Conservation (phyloP, 345 rosid genomes). For the Cardamine resedifolia region DNA sequence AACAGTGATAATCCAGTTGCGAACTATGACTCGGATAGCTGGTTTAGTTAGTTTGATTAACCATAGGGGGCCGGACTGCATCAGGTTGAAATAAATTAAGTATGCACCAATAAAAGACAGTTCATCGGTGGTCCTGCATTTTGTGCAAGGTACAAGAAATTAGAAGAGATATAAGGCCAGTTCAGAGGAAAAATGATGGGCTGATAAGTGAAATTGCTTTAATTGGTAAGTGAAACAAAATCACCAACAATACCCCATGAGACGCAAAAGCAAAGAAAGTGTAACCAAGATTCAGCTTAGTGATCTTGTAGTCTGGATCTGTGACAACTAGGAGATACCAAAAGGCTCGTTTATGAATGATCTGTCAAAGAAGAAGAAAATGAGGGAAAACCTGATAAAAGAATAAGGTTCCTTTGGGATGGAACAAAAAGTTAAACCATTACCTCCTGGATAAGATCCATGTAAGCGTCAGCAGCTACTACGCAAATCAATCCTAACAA, state of each 20-base stretch:
- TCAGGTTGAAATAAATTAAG: neutral
- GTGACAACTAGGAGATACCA: constrained; percentile 25
- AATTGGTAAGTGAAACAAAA: constrained; percentile 20
- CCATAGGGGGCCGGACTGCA: neutral
- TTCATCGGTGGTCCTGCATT: neutral
- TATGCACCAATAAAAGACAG: neutral
- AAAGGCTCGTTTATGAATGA: constrained; percentile 28
- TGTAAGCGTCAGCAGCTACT: neutral
- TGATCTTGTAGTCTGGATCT: constrained; percentile 27
- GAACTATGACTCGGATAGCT: neutral
- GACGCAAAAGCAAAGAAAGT: constrained; percentile 25
- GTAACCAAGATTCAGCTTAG: constrained; percentile 4
- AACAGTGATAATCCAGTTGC: constrained; percentile 24
- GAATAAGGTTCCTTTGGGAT: neutral
- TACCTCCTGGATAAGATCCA: constrained; percentile 18
- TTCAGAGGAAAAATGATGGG: constrained; percentile 23
- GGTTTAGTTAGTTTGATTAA: neutral
- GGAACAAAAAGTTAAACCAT: neutral
- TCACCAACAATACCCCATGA: constrained; percentile 27
- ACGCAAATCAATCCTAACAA: neutral
- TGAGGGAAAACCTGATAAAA: neutral
- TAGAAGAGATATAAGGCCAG: neutral
- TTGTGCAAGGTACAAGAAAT: neutral
- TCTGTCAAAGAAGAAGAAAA: neutral
- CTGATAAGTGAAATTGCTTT: constrained; percentile 8